A percentile compares a stretch with the other conserved stretches of the same genome.
Conservation (phyloP, 768 basidiomycete species). For the Baorangia bicolor region DNA sequence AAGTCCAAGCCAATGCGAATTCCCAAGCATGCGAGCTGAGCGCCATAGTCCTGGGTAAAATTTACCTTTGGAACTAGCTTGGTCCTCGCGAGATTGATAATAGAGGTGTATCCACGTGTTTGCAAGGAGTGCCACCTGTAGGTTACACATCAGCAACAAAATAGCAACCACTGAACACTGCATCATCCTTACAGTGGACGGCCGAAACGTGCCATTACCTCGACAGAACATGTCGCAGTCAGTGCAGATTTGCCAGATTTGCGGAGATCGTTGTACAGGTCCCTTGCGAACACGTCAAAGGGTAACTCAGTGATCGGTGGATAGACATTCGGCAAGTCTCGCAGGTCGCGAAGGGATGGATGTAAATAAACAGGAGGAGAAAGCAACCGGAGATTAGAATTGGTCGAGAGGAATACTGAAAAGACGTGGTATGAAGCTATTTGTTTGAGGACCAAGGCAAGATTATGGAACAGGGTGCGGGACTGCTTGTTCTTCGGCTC, state of each 20-base stretch:
- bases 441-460: neutral
- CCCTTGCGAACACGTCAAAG: neutral
- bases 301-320: neutral
- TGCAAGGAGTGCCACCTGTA: neutral
- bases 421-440: neutral
- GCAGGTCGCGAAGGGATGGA: neutral
- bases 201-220: neutral
- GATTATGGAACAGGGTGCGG: neutral
- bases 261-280: neutral
- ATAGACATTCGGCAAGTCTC: too few relatives aligned
- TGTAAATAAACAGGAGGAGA: neutral
- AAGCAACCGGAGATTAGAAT: neutral
- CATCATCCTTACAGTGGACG: neutral
- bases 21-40: neutral
- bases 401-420: neutral
- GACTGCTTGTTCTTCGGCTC: neutral
- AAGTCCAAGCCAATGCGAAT: neutral
- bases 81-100: neutral
- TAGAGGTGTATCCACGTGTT: accelerated
- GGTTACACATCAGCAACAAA: neutral
- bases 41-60: neutral
- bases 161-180: neutral
- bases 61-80: neutral
- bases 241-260: neutral
- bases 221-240: neutral